Evolutionary conservation across 176 grass and related monocot species (phyloP), one percentile per base, ranked within the genome.

Genomic region (Chloris gayana): DNA sequence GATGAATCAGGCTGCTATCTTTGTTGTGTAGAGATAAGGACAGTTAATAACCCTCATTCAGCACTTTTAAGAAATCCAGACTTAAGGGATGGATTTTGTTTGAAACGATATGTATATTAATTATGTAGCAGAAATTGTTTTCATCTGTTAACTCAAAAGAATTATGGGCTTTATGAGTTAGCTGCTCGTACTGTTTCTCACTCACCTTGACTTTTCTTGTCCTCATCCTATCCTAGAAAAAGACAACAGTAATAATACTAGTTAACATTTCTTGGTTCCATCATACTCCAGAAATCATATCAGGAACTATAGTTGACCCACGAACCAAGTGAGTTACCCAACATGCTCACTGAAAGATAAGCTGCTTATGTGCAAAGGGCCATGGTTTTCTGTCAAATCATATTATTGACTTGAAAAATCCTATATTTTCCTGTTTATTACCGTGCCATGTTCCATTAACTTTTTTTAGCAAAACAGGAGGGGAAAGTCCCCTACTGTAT

Each of bases 111-210:
- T 37, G 34, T 29, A 27, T 64, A 46, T 7, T 62, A 4, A 7
- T 34, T 31, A 17, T 9, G 24, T 37, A 22, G 42, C 46, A 70
- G 46, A 12, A 34, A 19, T 13, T 45, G 21, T 66, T 73, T 64
- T 21, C 45, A 53, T 67, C n/a, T 56, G 17, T 69, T 49, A 38
- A 45, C 54, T 69, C 15, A 69, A 27, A 80, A 80, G 53, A 15
- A 46, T 63, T 46, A 9, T 68, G 46, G 65, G 4, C 65, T 78
- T 34, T 34, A 25, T 15, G 73, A 44, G 37, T 4, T 26, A 10
- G 25, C n/a, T 44, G 44, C 19, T 31, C 51, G 58, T 73, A 33
- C 21, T 70, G 66, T 27, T 71, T 25, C 25, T 80, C 2, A 39
- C 67, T 30, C 18, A 64, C 57, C 17, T 25, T 64, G 57, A 73